phyloP scores from a whole-genome alignment of 2,329 filamentous ascomycete genomes.

The Phyllosticta citribraziliensis region DNA sequence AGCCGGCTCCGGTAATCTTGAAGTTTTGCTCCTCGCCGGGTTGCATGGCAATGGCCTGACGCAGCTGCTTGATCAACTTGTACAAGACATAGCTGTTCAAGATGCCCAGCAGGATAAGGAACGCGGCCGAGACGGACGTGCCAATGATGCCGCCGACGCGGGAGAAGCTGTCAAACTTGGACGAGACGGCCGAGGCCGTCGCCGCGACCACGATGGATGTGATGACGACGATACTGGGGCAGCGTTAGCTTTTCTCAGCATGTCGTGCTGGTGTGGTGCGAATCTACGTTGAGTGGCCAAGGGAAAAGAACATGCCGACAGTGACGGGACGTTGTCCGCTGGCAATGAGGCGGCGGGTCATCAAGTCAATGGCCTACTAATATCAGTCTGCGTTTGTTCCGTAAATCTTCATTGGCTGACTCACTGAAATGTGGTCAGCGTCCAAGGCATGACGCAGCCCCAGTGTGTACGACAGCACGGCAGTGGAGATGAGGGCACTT shows the following conservation, averaged over 20 bases:
- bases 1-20: conserved; percentile 66
- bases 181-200: conserved; percentile 72
- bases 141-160: conserved; percentile 81
- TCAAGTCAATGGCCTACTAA: conserved; percentile 71
- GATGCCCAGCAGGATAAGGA: conserved; percentile 70
- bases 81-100: conserved; percentile 83
- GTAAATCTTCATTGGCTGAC: neutral
- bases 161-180: conserved; percentile 71
- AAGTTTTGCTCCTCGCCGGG: conserved; percentile 40
- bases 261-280: neutral
- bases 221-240: conserved; percentile 62
- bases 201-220: conserved; percentile 89
- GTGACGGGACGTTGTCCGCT: conserved; percentile 78
- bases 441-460: conserved; percentile 92
- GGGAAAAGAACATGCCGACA: conserved; percentile 87
- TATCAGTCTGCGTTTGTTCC: neutral
- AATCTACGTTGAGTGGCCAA: conserved; percentile 72
- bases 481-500: conserved; percentile 61
- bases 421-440: conserved; percentile 74
- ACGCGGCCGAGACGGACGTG: conserved; percentile 72
- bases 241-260: neutral
- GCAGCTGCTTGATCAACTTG: conserved; percentile 62
- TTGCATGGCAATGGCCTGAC: conserved; percentile 44
- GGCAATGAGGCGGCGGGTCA: conserved; percentile 82
- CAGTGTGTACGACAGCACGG: conserved; percentile 77